phyloP scores from a whole-genome alignment of 1,284 basidiomycete genomes.

The Trichosporon sp. region DNA sequence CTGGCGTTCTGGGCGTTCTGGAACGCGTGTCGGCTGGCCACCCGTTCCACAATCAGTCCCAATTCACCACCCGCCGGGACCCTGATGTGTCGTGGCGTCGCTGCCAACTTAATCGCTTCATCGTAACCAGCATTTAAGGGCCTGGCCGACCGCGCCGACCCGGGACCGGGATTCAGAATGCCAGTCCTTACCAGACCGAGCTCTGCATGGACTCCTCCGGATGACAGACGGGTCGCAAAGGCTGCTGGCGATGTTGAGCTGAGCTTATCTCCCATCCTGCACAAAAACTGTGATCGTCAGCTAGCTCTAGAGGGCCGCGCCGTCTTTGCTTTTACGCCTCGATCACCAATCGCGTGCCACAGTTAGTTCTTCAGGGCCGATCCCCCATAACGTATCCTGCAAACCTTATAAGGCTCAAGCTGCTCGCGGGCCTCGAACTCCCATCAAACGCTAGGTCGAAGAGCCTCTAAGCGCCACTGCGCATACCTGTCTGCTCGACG shows the following conservation, averaged over 20 bases:
- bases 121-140: neutral
- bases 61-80: neutral
- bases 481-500: too few relatives aligned
- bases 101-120: neutral
- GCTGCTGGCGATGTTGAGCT: neutral
- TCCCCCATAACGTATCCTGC: neutral
- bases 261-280: too few relatives aligned
- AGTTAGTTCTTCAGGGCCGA: neutral
- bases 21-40: neutral
- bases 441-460: neutral
- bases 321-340: neutral
- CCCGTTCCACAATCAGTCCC: neutral
- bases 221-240: neutral
- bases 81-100: neutral
- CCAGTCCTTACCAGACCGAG: neutral
- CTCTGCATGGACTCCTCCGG: too few relatives aligned
- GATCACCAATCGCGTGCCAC: neutral
- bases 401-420: neutral
- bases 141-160: neutral
- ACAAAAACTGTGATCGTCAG: too few relatives aligned
- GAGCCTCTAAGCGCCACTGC: too few relatives aligned
- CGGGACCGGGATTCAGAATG: neutral
- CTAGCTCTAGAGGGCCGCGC: too few relatives aligned
- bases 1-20: neutral
- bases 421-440: neutral